Base-by-base conservation (phyloP, 148 eudicot genomes). In the Dysphania ambrosioides region DNA sequence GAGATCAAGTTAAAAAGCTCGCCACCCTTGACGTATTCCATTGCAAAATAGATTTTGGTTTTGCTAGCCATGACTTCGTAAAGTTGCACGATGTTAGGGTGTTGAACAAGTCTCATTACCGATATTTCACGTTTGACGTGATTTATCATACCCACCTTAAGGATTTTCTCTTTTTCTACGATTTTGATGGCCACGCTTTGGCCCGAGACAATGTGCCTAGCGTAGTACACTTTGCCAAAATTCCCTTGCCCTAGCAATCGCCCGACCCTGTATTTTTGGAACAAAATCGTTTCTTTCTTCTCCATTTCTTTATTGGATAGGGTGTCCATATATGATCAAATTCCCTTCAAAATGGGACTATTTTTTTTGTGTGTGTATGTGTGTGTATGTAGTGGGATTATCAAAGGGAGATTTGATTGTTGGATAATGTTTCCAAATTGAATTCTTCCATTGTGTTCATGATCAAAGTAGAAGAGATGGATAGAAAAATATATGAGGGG, bases 1-100 rank as follows among this genome's bases (percentile, higher is more conserved):
- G 93, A 77, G 18, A 92, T 77, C 85, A 82, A 88, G 57, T 79
- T 75, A 72, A 92, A 92, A 13, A 92, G 90, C 75, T 92, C 97
- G 8, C 97, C 97, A 12, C 97, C 95, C 47, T 78, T 86, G 1
- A 86, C 86, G 35, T 80, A 92, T 36, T 92, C 97, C 91, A 92
- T 92, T 6, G 78, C 95, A 68, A 92, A 90, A 68, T 88, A 92
- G 42, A 92, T 92, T 77, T 88, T 92, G 4, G 88, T 79, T 68
- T 84, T 90, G 83, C 91, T 90, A 16, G 95, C 97, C 91, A 92
- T 88, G 10, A 92, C 97, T 77, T 92, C 97, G 66, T 84, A 80
- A 13, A 92, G 87, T 59, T 90, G 81, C 21, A 92, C 95, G 1
- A 90, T 77, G 51, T 90, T 87, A 0, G 91, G 92, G 78, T 92